These are phyloP conservation scores for Daldinia sp. DNA, from an alignment of 2,329 filamentous ascomycete genomes.

Conservation along the genomic window DNA sequence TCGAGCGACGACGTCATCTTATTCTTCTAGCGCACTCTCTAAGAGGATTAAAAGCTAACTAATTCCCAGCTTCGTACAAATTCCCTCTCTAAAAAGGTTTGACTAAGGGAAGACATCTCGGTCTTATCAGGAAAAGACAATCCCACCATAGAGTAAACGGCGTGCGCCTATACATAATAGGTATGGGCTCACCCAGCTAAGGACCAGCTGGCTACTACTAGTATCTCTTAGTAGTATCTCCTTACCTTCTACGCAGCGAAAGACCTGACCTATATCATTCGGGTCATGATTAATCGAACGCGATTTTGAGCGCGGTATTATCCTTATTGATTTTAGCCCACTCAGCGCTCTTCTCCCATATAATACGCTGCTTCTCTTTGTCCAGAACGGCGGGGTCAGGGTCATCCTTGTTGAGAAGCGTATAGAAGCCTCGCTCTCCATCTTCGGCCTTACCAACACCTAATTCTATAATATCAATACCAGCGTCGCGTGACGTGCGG, in stretches of 20 bases:
- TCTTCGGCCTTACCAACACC: conserved; percentile 40
- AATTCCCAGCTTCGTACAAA: too few relatives aligned
- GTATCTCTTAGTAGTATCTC: not conserved
- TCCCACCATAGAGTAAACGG: too few relatives aligned
- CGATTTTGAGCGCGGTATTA: conserved; percentile 29
- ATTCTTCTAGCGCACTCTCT: too few relatives aligned
- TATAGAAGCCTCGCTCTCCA: conserved; percentile 53
- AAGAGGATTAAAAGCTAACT: too few relatives aligned
- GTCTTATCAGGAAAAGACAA: not conserved
- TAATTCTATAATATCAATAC: conserved; percentile 33
- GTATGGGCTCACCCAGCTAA: not conserved
- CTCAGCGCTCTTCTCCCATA: conserved; percentile 54
- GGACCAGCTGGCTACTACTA: not conserved
- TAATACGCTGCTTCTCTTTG: conserved; percentile 47
- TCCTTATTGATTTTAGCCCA: conserved; percentile 47
- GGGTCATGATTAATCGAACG: conserved; percentile 20
- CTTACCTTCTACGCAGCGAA: not conserved
- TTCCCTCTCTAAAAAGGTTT: too few relatives aligned
- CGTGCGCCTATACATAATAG: too few relatives aligned
- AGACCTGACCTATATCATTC: not conserved
- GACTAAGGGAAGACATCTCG: too few relatives aligned
- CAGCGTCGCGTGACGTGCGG: conserved; percentile 48
- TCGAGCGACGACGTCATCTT: conserved; percentile 3
- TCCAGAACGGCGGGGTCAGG: conserved; percentile 51
- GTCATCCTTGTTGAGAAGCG: conserved; percentile 47